These are phyloP conservation scores for Aspergillus campestris DNA, from an alignment of 495 filamentous ascomycete species.

Conservation along the genomic window DNA sequence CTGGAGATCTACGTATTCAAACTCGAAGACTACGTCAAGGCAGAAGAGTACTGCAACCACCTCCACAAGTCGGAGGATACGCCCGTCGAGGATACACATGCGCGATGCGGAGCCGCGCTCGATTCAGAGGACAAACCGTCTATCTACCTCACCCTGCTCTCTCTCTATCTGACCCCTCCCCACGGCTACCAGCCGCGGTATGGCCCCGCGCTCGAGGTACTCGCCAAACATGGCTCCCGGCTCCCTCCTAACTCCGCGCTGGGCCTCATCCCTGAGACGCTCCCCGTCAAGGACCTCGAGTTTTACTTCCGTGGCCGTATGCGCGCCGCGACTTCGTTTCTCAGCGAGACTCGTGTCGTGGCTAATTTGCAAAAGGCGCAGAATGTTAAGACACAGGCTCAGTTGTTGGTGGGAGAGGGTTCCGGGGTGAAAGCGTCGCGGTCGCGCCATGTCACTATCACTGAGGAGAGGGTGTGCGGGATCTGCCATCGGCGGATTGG, in stretches of 20 bases:
- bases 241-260: conserved; percentile 81
- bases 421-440: conserved; percentile 43
- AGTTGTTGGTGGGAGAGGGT: conserved; percentile 58
- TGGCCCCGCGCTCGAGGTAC: conserved; percentile 71
- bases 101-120: conserved; percentile 27
- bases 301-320: conserved; percentile 90
- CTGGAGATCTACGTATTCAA: conserved; percentile 96
- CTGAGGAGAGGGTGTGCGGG: conserved; percentile 80
- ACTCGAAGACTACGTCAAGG: conserved; percentile 74
- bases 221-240: conserved; percentile 84
- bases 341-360: conserved; percentile 71
- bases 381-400: conserved; percentile 61
- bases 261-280: conserved; percentile 68
- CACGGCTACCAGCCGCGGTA: conserved; percentile 64
- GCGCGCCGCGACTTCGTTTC: conserved; percentile 69
- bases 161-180: conserved; percentile 82
- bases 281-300: conserved; percentile 73
- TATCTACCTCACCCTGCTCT: conserved; percentile 85
- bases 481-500: conserved; percentile 91
- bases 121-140: conserved; percentile 54
- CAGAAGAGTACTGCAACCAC: conserved; percentile 94
- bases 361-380: conserved; percentile 65
- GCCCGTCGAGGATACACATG: conserved; percentile 24
- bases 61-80: conserved; percentile 55
- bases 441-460: conserved; percentile 68